Evolutionary conservation across 2,329 filamentous ascomycete species (phyloP).

Genomic region (Nothophaeocryptopus gaeumannii): DNA sequence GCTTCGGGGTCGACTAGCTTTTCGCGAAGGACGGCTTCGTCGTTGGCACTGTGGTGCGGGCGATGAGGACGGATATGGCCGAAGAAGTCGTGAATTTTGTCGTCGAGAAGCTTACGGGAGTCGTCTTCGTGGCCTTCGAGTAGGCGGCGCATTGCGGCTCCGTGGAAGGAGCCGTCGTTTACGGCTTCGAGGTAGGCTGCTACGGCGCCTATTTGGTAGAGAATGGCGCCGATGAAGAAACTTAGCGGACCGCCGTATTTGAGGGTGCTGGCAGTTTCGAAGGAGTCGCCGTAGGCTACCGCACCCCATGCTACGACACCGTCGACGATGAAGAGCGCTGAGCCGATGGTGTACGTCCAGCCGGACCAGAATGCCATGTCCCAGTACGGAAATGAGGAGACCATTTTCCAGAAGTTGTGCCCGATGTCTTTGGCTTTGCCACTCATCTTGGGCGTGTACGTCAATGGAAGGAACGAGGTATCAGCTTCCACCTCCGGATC

Average conservation of each 20-base stretch:
- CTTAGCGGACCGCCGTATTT: conserved; percentile 24
- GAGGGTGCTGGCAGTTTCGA: conserved; percentile 15
- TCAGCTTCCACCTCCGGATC: conserved; percentile 5
- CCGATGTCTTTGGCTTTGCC: conserved; percentile 12
- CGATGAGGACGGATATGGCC: conserved; percentile 12
- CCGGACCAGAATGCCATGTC: conserved; percentile 33
- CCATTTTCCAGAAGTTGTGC: conserved; percentile 21
- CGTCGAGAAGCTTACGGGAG: conserved; percentile 28
- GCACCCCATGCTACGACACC: conserved; percentile 27
- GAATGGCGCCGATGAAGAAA: conserved; percentile 30
- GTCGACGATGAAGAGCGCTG: conserved; percentile 28
- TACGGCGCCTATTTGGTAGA: conserved; percentile 31
- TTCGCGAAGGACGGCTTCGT: not conserved
- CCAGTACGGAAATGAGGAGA: conserved; percentile 31
- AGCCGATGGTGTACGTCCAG: conserved; percentile 29
- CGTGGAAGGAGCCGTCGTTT: conserved; percentile 32
- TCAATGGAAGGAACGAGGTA: conserved; percentile 12
- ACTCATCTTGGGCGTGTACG: conserved; percentile 16
- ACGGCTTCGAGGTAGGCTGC: conserved; percentile 33
- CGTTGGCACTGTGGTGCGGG: conserved; percentile 2
- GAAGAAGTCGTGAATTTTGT: conserved; percentile 24
- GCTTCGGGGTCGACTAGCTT: conserved; percentile 18
- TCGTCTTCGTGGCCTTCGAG: conserved; percentile 29
- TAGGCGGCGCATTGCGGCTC: conserved; percentile 27
- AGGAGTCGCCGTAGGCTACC: conserved; percentile 19